A percentile compares a stretch with the other conserved stretches of the same genome.
phyloP scores from a whole-genome alignment of 129 eudicot species.

The Flaveria linearis region DNA sequence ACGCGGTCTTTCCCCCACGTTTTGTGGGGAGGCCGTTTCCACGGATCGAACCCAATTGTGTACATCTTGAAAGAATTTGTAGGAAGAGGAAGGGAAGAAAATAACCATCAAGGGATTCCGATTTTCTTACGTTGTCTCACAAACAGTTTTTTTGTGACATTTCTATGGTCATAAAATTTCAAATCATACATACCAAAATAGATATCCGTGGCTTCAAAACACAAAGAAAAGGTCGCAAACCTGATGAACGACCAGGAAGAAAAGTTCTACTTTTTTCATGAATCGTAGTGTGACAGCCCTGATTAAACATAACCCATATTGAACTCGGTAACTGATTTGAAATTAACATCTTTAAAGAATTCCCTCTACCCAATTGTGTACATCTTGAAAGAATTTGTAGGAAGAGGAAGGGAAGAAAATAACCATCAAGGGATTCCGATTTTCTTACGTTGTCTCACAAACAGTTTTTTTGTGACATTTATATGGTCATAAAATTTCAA shows the following conservation, averaged over 20 bases:
- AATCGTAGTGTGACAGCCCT: neutral
- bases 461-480: neutral
- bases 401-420: neutral
- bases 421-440: neutral
- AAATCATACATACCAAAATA: constrained; percentile 8
- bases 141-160: neutral
- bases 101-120: neutral
- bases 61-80: too few relatives aligned
- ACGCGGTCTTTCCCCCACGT: too few relatives aligned
- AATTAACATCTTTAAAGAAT: too few relatives aligned
- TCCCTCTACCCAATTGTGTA: too few relatives aligned
- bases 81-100: neutral
- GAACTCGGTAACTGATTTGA: too few relatives aligned
- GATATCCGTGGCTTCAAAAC: neutral
- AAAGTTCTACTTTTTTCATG: constrained; percentile 18
- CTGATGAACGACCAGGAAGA: constrained; percentile 46
- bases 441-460: neutral
- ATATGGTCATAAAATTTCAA: neutral
- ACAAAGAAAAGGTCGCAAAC: constrained; percentile 38
- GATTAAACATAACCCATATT: neutral
- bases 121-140: neutral
- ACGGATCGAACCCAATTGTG: too few relatives aligned
- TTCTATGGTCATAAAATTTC: neutral
- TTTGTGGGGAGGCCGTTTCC: too few relatives aligned
- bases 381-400: too few relatives aligned